A percentile compares a stretch with the other conserved stretches of the same genome.
Evolutionary conservation across 257 asterid species (phyloP).

Genomic region (Solanum gandarillasii): DNA sequence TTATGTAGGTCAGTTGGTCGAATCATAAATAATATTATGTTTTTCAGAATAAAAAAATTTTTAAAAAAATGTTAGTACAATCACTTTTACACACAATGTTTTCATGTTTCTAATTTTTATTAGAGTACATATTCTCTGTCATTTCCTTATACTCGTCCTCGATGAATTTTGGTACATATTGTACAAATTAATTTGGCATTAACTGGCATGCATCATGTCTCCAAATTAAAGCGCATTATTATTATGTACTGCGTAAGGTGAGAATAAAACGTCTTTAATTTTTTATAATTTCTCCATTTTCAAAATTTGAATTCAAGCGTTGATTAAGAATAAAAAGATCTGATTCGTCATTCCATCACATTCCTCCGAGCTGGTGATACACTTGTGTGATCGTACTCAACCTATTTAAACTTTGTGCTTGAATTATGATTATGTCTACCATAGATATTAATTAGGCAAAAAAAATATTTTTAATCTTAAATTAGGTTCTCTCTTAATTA

Average conservation of each 20-base stretch:
- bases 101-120: too few species aligned
- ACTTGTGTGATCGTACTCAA: neutral
- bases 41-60: too few species aligned
- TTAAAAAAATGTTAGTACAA: neutral
- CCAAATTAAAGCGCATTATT: too few species aligned
- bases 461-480: neutral
- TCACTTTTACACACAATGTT: neutral
- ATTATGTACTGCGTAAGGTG: neutral
- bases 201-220: neutral
- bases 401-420: neutral
- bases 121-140: neutral
- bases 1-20: too few species aligned
- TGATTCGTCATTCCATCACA: neutral
- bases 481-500: neutral
- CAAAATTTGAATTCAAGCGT: too few species aligned
- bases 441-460: neutral
- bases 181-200: neutral
- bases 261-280: too few species aligned
- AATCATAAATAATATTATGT: too few species aligned
- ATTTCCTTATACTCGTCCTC: neutral
- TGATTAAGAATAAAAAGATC: neutral
- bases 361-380: too few species aligned
- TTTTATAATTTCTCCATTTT: neutral
- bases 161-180: neutral
- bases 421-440: neutral